Evolutionary conservation across 345 rosid genomes (phyloP).

Genomic region (Arabidopsis thaliana): DNA sequence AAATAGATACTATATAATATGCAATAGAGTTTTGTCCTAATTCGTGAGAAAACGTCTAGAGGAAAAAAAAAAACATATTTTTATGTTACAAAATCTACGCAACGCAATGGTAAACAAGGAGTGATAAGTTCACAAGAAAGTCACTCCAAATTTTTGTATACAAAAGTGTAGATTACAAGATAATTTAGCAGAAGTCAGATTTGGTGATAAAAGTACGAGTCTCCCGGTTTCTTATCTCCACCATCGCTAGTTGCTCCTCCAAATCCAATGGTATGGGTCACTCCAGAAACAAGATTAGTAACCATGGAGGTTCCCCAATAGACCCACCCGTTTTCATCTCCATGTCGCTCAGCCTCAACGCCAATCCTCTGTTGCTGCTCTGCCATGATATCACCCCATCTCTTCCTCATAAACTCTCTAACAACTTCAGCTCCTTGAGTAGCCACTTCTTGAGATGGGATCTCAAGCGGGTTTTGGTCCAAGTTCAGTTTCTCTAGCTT

Average conservation of each 20-base stretch:
- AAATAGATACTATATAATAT: too few species aligned
- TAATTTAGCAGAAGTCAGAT: slow-evolving; percentile 18
- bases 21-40: too few species aligned
- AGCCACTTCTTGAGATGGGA: slow-evolving; percentile 71
- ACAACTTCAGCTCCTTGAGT: slow-evolving; percentile 77
- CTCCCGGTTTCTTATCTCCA: slow-evolving; percentile 34
- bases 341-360: slow-evolving; percentile 58
- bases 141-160: background rate
- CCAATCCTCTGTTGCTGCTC: slow-evolving; percentile 68
- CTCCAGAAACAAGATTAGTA: slow-evolving; percentile 54
- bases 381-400: slow-evolving; percentile 65
- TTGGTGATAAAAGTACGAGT: slow-evolving; percentile 25
- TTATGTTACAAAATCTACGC: background rate
- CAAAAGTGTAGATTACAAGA: background rate
- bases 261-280: slow-evolving; percentile 47
- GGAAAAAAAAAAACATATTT: background rate
- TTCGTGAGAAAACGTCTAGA: background rate
- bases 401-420: slow-evolving; percentile 71
- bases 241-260: slow-evolving; percentile 19
- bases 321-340: slow-evolving; percentile 69
- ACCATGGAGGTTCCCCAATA: slow-evolving; percentile 73
- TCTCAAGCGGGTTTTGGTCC: slow-evolving; percentile 80
- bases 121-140: slow-evolving; percentile 15
- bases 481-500: slow-evolving; percentile 74
- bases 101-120: background rate